Percentiles rank a stretch among this genome's conserved stretches.
phyloP scores from a whole-genome alignment of 306 rosid species.

The Vachellia collinsii region DNA sequence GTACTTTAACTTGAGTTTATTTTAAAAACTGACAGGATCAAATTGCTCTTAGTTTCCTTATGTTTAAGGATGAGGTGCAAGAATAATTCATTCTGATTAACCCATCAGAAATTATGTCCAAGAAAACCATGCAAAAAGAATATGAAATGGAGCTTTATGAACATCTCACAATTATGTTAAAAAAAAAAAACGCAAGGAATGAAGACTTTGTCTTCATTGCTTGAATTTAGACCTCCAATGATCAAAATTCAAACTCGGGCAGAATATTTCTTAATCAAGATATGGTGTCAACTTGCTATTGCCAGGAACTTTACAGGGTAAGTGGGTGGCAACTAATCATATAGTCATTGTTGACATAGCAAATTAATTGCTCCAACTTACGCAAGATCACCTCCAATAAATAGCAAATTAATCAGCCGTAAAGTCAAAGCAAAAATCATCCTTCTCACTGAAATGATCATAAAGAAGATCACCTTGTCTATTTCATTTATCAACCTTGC shows the following conservation, averaged over 20 bases:
- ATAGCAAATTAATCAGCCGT: conserved; percentile 98
- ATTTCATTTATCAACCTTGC: conserved; percentile 66
- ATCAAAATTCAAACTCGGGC: background rate
- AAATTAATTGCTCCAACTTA: conserved; percentile 50
- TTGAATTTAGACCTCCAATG: conserved; percentile 18
- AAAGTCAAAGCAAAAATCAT: conserved; percentile 95
- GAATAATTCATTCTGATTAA: background rate
- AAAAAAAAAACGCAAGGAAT: background rate
- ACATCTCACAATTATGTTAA: conserved; percentile 25
- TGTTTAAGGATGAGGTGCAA: conserved; percentile 9
- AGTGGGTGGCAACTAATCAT: conserved; percentile 10
- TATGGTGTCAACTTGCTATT: conserved; percentile 33
- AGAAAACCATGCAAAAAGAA: conserved; percentile 3
- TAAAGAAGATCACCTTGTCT: conserved; percentile 67
- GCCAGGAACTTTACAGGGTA: conserved; percentile 20
- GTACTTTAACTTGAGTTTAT: background rate
- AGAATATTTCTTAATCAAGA: conserved; percentile 3
- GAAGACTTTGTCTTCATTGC: conserved; percentile 22
- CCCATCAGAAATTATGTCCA: background rate
- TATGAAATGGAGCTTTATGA: conserved; percentile 7
- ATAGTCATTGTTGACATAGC: conserved; percentile 2
- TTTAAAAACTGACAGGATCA: conserved; percentile 10
- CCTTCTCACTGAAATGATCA: conserved; percentile 75
- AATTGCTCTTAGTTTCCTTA: background rate
- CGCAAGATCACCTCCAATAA: conserved; percentile 99